Base-by-base conservation (phyloP, 2,329 filamentous ascomycete genomes). In the Thyridium curvatum region DNA sequence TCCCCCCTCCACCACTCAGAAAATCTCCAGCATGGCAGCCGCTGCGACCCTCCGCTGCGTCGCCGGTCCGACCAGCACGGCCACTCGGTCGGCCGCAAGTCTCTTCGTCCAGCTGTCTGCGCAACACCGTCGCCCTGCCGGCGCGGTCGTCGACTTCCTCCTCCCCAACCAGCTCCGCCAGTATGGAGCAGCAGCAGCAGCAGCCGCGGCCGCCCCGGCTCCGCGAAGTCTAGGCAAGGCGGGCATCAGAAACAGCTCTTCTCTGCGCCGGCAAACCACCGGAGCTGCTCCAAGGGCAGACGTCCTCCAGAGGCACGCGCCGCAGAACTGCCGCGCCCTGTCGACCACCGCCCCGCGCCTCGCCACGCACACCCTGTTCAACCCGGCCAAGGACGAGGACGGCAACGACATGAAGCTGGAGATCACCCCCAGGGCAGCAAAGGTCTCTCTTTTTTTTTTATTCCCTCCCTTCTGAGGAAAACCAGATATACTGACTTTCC, bases 381-480 rank as follows among this genome's bases (percentile, higher is more conserved):
- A 97, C 56, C 86, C 88, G 1, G 79, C 83, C 49, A 74, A 73
- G 40, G 86, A 93, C 57, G 86, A 94, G 26, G 79, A 90, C 40
- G 91, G 91, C 18, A 83, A 87, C n/a, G 77, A 83, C 15, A 88
- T 95, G 81, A 68, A 69, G 50, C 72, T 98, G 17, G 82, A 84
- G 39, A 94, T 97, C 45, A 94, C 89, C 0, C 75, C 86, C 2
- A 77, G 90, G 35, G 91, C 91, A 31, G 82, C 85, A 32, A 78
- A 85, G 65, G 86, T 89, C 17, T 9, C n/a, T 32, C 14, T 39
- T 17, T n/a, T 21, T 32, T 8, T 17, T 26, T 28, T 32, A 15
- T 32, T 7, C n/a, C 28, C 7, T 12, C 16, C 12, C n/a, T 8
- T n/a, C 3, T 9, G 12, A 14, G 12, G 10, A 12, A 29, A 28